Base-by-base conservation (phyloP, 2,329 filamentous ascomycete genomes). In the Trichoderma afroharzianum region DNA sequence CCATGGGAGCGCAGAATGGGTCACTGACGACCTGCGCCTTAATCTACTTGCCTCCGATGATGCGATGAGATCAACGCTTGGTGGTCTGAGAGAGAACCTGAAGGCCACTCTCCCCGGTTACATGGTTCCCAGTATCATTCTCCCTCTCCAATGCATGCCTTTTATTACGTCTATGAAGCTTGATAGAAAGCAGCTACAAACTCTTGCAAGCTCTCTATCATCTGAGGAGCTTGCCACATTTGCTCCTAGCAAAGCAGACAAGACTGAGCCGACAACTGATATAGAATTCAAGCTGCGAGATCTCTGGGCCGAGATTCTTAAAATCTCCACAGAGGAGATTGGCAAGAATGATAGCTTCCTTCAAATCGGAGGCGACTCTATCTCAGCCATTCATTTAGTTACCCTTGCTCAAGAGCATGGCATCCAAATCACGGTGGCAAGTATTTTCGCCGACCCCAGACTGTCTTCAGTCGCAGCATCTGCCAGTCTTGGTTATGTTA, bases 341-440 rank as follows among this genome's bases (percentile, higher is more conserved):
- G 74, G 77, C 1, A 74, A 77, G 1, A 73, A 73, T 14, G 71
- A 73, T 50, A 72, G 66, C 43, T 73, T 74, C 59, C 66, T 74
- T 7, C 71, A 69, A 53, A 57, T 72, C 2, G 83, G 83, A 3
- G 83, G 84, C 6, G 83, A 85, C 75, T 85, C 84, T 0, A 78
- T 85, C 11, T 78, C 78, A 5, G 83, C 83, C 0, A 85, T 85
- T 82, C 80, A 79, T 63, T 75, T 85, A 0, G 81, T 83, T 0
- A 78, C 83, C 3, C 76, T 78, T 33, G 82, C 82, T 4, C 78
- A 81, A 68, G 76, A 73, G 3, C 73, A 74, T 4, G 32, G 47
- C 14, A 53, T 72, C 18, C 24, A 24, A 18, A 24, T 71, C 28
- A 71, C 70, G 0, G 63, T 71, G 12, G 63, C 53, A 21, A 55